Conservation (phyloP, 495 filamentous ascomycete species). For the Tuber calosporum region DNA sequence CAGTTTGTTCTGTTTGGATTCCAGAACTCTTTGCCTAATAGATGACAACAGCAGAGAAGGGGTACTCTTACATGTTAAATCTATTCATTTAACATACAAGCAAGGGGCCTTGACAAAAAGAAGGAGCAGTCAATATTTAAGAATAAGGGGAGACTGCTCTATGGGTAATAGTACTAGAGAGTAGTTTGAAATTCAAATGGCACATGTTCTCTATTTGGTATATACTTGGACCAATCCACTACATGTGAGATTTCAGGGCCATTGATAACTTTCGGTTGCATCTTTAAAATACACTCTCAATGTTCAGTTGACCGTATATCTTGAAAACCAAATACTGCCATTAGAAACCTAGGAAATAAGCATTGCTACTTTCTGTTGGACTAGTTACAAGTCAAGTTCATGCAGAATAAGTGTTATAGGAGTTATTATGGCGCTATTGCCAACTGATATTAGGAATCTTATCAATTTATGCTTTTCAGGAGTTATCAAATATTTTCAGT, state of each 20-base stretch:
- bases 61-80: not conserved
- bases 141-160: not conserved
- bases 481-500: no score
- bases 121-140: not conserved
- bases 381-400: no score
- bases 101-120: not conserved
- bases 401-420: no score
- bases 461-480: no score
- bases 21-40: no score
- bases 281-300: not conserved
- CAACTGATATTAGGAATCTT: no score
- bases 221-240: not conserved
- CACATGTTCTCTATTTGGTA: not conserved
- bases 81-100: not conserved
- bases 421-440: no score
- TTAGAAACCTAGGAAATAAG: not conserved
- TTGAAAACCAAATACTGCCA: not conserved
- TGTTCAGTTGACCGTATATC: not conserved
- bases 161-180: not conserved
- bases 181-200: not conserved
- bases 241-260: not conserved
- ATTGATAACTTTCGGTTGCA: not conserved
- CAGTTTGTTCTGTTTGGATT: no score
- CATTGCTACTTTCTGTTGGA: no score
- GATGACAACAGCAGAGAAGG: not conserved